Base-by-base conservation (phyloP, 2,329 filamentous ascomycete genomes). In the Ophiostoma angusticollis region DNA sequence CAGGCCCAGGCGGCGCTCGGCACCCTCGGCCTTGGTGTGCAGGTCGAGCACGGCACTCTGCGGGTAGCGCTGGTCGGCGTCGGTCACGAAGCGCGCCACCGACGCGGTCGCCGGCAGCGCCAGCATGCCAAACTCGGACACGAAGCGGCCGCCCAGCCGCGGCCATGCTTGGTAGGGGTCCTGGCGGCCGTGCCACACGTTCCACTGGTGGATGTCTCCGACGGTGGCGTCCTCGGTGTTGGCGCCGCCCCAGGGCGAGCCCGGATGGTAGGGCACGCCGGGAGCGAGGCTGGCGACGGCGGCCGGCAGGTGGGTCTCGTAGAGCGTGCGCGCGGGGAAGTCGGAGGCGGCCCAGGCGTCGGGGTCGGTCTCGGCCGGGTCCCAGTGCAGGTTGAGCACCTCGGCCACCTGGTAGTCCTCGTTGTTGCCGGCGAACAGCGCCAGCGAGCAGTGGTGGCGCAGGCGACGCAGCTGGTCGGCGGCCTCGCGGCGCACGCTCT, bases 131-230 rank as follows among this genome's bases (percentile, higher is more conserved):
- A 86, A 87, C 52, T 87, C 82, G 47, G 76, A 80, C 41, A 84
- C 79, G 58, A 87, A 86, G 1, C 82, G 72, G 4, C 80, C 81
- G 21, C 72, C 70, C 8, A 86, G 67, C n/a, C 69, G 71, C 47
- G 79, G 72, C 41, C 78, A 82, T 43, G 79, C 74, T 52, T 86
- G 82, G 50, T 85, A 86, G 43, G 80, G 79, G 3, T 68, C 76
- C 35, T 27, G 29, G 13, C 21, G 19, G 14, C 80, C 80, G 50
- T 86, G 81, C 82, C 82, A 86, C 9, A 85, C 54, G 51, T 85
- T 83, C 82, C 82, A 87, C 54, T 85, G 80, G 56, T 86, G 82
- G 56, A 85, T 74, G 54, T 87, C 82, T 28, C 82, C 82, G n/a
- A 83, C 68, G 1, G 74, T 83, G 2, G 72, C 65, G 55, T 85